Evolutionary conservation across 495 filamentous ascomycete species (phyloP).

Genomic region (Hypoxylon lienhwacheense): DNA sequence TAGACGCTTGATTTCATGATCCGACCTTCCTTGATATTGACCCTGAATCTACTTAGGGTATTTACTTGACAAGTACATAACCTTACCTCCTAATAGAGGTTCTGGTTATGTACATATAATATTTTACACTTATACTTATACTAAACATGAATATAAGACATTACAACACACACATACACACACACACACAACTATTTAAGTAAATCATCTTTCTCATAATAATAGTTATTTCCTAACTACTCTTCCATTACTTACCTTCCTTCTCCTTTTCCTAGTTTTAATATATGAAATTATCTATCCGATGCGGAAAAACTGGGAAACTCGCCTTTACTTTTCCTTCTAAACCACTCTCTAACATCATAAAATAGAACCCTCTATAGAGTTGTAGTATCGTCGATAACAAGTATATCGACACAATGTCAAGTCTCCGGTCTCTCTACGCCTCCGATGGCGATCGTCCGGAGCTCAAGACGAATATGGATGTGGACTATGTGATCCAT

Average conservation of each 20-base stretch:
- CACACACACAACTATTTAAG: no score
- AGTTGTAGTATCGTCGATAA: not conserved
- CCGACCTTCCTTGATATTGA: conserved; percentile 25
- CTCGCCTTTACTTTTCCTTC: not conserved
- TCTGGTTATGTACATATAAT: no score
- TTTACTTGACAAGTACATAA: not conserved
- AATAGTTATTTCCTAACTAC: no score
- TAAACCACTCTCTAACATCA: no score
- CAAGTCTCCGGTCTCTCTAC: conserved; percentile 37
- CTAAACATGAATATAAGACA: not conserved
- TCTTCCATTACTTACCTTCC: not conserved
- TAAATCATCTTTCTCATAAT: not conserved
- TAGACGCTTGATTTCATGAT: conserved; percentile 11
- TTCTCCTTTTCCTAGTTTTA: not conserved
- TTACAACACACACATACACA: not conserved
- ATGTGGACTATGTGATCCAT: conserved; percentile 89
- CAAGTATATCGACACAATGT: conserved; percentile 36
- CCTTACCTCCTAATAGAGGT: no score
- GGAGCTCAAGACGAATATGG: conserved; percentile 44
- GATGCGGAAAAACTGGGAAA: no score
- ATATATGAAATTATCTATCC: no score
- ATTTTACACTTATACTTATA: not conserved
- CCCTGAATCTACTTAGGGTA: not conserved
- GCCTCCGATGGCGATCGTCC: conserved; percentile 37
- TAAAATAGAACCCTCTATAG: no score